Evolutionary conservation across 495 filamentous ascomycete species (phyloP), one percentile per base, ranked within the genome.

Genomic region (Trichoderma virens): DNA sequence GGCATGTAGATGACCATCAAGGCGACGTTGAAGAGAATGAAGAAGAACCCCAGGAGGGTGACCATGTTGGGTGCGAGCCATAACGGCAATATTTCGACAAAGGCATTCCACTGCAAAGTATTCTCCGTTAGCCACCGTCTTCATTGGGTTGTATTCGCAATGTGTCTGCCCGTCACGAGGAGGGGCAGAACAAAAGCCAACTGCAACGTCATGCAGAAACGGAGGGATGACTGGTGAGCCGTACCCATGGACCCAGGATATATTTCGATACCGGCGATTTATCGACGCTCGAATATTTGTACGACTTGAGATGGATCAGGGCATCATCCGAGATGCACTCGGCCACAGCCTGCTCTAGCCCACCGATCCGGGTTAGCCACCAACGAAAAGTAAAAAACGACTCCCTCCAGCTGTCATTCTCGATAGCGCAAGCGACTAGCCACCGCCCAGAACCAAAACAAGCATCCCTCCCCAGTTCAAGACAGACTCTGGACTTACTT

Each of bases 1-100:
- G 95, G 95, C 80, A 98, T 89, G 69, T 85, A 88, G 45, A 95
- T 79, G 60, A 88, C 85, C 63, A 97, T 80, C 61, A 92, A 79
- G 59, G 82, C 85, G 63, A 98, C 88, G 72, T 98, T 97, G 59
- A 77, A 84, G 16, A 98, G 78, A 68, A 98, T 96, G 77, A 90
- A 98, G 76, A 89, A 85, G 83, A 98, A 98, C 64, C 94, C 94
- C 27, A 98, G 73, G 9, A 98, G 85, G 67, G 94, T 98, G 39
- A 98, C 93, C 85, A 96, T 93, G 73, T 98, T 98, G 8, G 94
- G 94, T 14, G 95, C 95, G 35, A 98, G 82, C 92, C 93, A 98
- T 84, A 96, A 75, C 64, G 94, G 94, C 67, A 98, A 75, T 35
- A 98, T 74, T 73, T 96, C 86, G 66, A 97, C 95, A 69, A 94